Evolutionary conservation across 495 filamentous ascomycete genomes (phyloP), one percentile per base, ranked within the genome.

Genomic region (Aspergillus sparsus): DNA sequence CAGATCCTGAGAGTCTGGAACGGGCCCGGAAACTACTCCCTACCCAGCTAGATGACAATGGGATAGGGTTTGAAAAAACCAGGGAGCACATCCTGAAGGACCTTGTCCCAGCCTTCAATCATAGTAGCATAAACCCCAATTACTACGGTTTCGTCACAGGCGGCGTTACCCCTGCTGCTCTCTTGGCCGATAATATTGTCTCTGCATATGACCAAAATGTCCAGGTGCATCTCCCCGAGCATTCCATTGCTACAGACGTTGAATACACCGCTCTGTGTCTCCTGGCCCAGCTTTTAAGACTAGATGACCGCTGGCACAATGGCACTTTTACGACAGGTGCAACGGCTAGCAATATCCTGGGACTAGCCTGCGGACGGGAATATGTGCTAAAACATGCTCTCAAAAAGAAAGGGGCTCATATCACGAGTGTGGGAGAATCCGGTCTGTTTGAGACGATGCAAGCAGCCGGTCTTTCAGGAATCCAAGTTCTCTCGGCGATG

Each of bases 111-210:
- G 86, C 79, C 5, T 82, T 93, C 56, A 88, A 87, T 62, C 76
- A 71, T 15, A 74, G 82, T 73, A 83, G 82, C 71, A 74, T 86
- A 64, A 81, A 84, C 63, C 69, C 85, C 34, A 79, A 81, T 60
- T 98, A 96, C 77, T 94, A 89, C 72, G 93, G 91, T 27, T 96
- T 97, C 67, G 86, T 98, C 7, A 95, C 88, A 0, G 93, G 93
- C 16, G 89, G 90, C 13, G 74, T 78, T 34, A 91, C 91, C 3
- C 90, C 92, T 0, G 85, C 91, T n/a, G 92, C 92, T 34, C 77
- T 87, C 36, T 81, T 90, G n/a, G 93, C 90, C 0, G 93, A 98
- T 69, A 85, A 88, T 66, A 74, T 96, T 11, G 91, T 92, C 50
- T 87, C 84, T 8, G 81, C 82, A 2, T 84, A 85, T 45, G 93